phyloP scores from a whole-genome alignment of 1,284 basidiomycete species.

The Austroboletus olivaceoglutinosus region DNA sequence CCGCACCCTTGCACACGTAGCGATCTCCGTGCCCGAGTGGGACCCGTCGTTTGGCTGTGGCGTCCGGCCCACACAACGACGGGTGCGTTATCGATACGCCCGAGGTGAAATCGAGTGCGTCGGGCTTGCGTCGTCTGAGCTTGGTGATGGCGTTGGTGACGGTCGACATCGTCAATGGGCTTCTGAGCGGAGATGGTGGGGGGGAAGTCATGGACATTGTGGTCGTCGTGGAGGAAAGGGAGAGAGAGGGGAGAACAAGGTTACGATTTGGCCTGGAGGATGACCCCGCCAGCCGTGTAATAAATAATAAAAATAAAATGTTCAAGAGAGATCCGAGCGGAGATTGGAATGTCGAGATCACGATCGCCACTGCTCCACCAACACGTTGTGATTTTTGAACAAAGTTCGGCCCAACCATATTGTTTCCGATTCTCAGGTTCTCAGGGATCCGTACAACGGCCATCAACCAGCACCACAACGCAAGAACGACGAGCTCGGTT shows the following conservation, averaged over 20 bases:
- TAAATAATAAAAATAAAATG: constrained; percentile 13
- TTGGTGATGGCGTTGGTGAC: constrained; percentile 55
- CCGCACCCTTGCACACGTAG: constrained; percentile 61
- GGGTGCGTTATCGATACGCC: constrained; percentile 56
- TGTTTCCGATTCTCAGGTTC: neutral
- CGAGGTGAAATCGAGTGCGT: constrained; percentile 47
- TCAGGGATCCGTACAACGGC: neutral
- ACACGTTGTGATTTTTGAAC: neutral
- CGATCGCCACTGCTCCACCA: neutral
- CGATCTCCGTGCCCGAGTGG: constrained; percentile 48
- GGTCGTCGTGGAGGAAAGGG: neutral
- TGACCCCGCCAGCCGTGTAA: constrained; percentile 1
- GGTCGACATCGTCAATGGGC: constrained; percentile 35
- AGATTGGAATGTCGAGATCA: constrained; percentile 22
- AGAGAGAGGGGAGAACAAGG: too few species aligned
- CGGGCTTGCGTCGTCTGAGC: constrained; percentile 39
- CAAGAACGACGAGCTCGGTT: neutral
- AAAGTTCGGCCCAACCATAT: neutral
- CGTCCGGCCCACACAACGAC: constrained; percentile 28
- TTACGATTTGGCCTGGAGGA: neutral
- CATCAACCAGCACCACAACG: neutral
- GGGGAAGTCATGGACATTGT: constrained; percentile 16
- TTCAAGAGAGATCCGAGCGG: constrained; percentile 19
- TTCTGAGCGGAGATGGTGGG: constrained; percentile 27
- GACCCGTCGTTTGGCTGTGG: constrained; percentile 38